Evolutionary conservation across 139 green algal genomes (phyloP).

Genomic region (Asterochloris sp.): DNA sequence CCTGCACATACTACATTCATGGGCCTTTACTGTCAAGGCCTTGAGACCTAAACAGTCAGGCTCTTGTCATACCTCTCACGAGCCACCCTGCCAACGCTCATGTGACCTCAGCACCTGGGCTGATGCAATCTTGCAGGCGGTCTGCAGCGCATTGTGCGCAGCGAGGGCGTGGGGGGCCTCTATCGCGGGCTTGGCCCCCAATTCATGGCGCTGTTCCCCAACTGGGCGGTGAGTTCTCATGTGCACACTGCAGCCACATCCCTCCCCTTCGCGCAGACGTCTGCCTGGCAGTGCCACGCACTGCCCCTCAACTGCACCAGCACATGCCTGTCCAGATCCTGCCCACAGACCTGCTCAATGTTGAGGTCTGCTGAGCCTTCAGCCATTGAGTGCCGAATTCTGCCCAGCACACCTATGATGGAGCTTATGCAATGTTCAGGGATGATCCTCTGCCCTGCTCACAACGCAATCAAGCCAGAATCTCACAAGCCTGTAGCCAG

Average conservation of each 20-base stretch:
- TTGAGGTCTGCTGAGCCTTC: too few species aligned
- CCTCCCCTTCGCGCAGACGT: too few species aligned
- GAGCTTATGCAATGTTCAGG: too few species aligned
- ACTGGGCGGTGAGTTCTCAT: slow-evolving; percentile 84
- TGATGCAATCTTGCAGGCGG: slow-evolving; percentile 40
- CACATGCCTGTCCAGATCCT: too few species aligned
- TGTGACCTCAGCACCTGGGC: neutral
- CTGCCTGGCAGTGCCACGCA: too few species aligned
- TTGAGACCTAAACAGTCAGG: neutral
- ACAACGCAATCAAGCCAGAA: too few species aligned
- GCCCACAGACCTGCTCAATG: too few species aligned
- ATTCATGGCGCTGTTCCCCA: slow-evolving; percentile 92
- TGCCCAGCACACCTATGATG: too few species aligned
- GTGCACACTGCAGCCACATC: neutral
- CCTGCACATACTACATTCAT: neutral
- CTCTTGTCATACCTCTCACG: neutral
- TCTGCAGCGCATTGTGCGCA: slow-evolving; percentile 70
- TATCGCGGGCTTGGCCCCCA: slow-evolving; percentile 93
- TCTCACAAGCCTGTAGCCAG: too few species aligned
- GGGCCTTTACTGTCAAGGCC: neutral
- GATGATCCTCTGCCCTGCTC: too few species aligned
- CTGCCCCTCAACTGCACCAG: too few species aligned
- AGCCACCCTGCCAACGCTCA: neutral
- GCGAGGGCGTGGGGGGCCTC: slow-evolving; percentile 81
- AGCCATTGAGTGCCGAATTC: too few species aligned